Conservation (phyloP, 805 yeast genomes). For the Ogataea dorogensis region DNA sequence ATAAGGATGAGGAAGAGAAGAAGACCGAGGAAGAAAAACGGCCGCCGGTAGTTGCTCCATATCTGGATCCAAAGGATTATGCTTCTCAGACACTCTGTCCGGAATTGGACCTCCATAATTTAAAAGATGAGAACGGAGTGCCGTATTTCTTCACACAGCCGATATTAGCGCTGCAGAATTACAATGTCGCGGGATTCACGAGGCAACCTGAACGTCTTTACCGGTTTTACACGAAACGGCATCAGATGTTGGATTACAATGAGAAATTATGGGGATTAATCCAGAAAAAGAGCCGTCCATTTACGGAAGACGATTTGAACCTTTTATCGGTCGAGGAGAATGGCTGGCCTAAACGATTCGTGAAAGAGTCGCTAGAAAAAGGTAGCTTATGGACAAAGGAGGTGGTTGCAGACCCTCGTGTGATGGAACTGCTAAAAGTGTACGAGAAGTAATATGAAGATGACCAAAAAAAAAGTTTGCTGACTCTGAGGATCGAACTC, state of each 20-base stretch:
- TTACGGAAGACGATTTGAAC: constrained; percentile 41
- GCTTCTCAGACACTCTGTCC: constrained; percentile 53
- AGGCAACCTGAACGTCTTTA: constrained; percentile 74
- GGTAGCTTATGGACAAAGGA: constrained; percentile 88
- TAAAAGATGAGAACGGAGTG: constrained; percentile 37
- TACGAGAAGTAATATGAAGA: constrained; percentile 30
- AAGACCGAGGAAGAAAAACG: constrained; percentile 31
- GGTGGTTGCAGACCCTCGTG: constrained; percentile 65
- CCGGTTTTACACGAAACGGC: constrained; percentile 73
- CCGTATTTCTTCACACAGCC: constrained; percentile 77
- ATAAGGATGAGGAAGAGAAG: constrained; percentile 18
- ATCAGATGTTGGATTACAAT: constrained; percentile 38
- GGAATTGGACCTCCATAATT: constrained; percentile 46
- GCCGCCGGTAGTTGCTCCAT: constrained; percentile 60
- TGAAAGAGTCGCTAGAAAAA: constrained; percentile 66
- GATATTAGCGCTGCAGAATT: constrained; percentile 69
- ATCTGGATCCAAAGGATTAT: constrained; percentile 59
- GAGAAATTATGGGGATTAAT: constrained; percentile 28
- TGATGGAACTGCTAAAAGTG: constrained; percentile 51
- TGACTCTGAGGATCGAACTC: constrained; percentile 29
- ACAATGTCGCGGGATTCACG: constrained; percentile 74
- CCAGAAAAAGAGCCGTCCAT: constrained; percentile 52
- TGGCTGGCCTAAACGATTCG: constrained; percentile 90
- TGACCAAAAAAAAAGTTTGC: constrained; percentile 14
- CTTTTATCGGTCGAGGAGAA: constrained; percentile 61